Conservation (phyloP, 2,329 filamentous ascomycete genomes). For the Neodidymelliopsis sp. region DNA sequence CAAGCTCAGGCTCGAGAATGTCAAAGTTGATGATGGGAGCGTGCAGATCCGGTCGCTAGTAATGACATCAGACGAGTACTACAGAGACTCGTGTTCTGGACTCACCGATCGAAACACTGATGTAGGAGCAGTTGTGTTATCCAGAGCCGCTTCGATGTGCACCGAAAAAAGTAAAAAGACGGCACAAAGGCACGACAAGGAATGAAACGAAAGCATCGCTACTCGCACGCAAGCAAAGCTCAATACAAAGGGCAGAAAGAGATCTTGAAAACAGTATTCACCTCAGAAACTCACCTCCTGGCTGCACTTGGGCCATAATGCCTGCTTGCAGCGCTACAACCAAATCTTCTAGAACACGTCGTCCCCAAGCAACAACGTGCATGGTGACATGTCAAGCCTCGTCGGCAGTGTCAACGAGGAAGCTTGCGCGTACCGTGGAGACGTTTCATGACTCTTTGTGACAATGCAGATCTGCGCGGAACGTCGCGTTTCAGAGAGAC, state of each 20-base stretch:
- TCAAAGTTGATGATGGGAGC: conserved; percentile 17
- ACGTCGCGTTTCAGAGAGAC: conserved; percentile 8
- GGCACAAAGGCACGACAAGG: conserved; percentile 7
- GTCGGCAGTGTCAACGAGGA: conserved; percentile 4
- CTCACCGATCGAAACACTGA: conserved; percentile 14
- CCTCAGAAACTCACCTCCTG: conserved; percentile 1
- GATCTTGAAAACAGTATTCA: conserved; percentile 1
- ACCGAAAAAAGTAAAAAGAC: conserved; percentile 2
- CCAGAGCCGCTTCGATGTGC: conserved; percentile 1
- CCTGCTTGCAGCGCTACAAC: conserved; percentile 2
- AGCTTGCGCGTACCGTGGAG: conserved; percentile 21
- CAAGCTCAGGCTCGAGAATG: conserved; percentile 10
- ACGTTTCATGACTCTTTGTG: conserved; percentile 16
- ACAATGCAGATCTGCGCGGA: conserved; percentile 10
- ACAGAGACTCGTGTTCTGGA: neutral
- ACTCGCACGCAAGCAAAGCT: neutral
- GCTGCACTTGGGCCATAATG: conserved; percentile 1
- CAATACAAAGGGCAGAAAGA: neutral
- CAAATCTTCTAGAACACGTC: conserved; percentile 14
- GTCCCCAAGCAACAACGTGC: conserved; percentile 7
- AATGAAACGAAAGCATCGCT: conserved; percentile 10
- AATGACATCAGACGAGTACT: conserved; percentile 5
- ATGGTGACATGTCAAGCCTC: conserved; percentile 1
- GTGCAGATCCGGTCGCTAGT: conserved; percentile 16
- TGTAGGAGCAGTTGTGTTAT: conserved; percentile 14